Conservation (phyloP, 306 rosid species). For the Morella rubra region DNA sequence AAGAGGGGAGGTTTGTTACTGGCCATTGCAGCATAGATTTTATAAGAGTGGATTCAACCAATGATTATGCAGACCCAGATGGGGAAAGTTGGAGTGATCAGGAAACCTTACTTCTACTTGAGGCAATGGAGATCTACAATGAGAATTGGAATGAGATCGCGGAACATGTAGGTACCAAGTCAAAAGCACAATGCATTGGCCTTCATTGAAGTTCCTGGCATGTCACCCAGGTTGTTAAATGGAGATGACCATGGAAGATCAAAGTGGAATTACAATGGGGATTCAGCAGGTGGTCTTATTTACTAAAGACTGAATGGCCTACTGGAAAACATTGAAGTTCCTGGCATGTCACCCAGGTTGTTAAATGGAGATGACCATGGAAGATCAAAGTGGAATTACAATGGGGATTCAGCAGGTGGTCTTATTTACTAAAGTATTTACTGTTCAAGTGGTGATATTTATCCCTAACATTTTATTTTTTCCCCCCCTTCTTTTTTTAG, state of each 20-base stretch:
- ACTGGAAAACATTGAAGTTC: slow-evolving; percentile 86
- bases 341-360: slow-evolving; percentile 52
- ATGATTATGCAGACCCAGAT: slow-evolving; percentile 77
- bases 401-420: slow-evolving; percentile 75
- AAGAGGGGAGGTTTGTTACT: slow-evolving; percentile 77
- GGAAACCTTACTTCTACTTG: slow-evolving; percentile 87
- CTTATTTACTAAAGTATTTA: slow-evolving; percentile 29
- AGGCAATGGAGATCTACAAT: slow-evolving; percentile 85
- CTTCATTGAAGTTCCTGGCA: slow-evolving; percentile 82
- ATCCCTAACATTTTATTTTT: slow-evolving; percentile 34
- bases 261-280: slow-evolving; percentile 57
- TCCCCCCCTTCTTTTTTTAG: slow-evolving; percentile 34
- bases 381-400: slow-evolving; percentile 47
- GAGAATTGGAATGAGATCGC: slow-evolving; percentile 99
- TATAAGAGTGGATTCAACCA: slow-evolving; percentile 56
- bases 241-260: slow-evolving; percentile 50
- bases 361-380: slow-evolving; percentile 46
- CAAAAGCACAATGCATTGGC: slow-evolving; percentile 97
- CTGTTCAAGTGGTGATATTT: slow-evolving; percentile 17
- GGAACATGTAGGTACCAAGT: slow-evolving; percentile 88
- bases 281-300: slow-evolving; percentile 61
- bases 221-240: slow-evolving; percentile 46
- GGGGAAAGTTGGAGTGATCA: slow-evolving; percentile 97
- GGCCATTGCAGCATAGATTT: slow-evolving; percentile 95
- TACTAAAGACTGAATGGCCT: slow-evolving; percentile 59